Percentiles rank a stretch among this genome's conserved stretches.
These are phyloP conservation scores for Saturnispora bothae DNA, from an alignment of 805 yeast genomes.

Conservation along the genomic window DNA sequence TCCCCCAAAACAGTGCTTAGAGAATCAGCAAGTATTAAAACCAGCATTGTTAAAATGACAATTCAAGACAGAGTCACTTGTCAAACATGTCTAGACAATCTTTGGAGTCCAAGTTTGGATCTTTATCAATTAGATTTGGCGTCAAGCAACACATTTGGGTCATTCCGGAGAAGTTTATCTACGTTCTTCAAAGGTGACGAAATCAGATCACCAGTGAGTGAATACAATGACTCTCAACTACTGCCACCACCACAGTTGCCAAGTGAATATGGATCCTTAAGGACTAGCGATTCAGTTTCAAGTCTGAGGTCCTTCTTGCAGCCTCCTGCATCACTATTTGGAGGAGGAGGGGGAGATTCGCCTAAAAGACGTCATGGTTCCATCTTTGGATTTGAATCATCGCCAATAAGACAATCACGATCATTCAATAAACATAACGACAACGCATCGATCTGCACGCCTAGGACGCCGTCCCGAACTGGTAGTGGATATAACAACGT, in stretches of 20 bases:
- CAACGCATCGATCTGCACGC: too few species aligned
- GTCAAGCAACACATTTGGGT: conserved; percentile 3
- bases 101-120: conserved; percentile 11
- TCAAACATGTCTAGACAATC: conserved; percentile 10
- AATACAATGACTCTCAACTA: not conserved
- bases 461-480: too few species aligned
- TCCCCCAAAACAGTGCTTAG: too few species aligned
- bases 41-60: conserved; percentile 6
- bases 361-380: too few species aligned
- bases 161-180: conserved; percentile 4
- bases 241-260: not conserved
- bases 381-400: too few species aligned
- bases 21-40: not conserved
- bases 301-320: conserved; percentile 5
- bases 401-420: too few species aligned
- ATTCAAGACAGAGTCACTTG: conserved; percentile 12
- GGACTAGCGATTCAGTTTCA: not conserved
- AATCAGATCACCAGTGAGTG: too few species aligned
- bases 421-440: too few species aligned
- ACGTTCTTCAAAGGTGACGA: conserved; percentile 4
- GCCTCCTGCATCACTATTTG: too few species aligned
- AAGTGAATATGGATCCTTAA: not conserved
- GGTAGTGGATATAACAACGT: too few species aligned
- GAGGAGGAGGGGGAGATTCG: too few species aligned
- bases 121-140: not conserved